A percentile compares a stretch with the other conserved stretches of the same genome.
Evolutionary conservation across 345 rosid species (phyloP).

Genomic region (Hirschfeldia incana): DNA sequence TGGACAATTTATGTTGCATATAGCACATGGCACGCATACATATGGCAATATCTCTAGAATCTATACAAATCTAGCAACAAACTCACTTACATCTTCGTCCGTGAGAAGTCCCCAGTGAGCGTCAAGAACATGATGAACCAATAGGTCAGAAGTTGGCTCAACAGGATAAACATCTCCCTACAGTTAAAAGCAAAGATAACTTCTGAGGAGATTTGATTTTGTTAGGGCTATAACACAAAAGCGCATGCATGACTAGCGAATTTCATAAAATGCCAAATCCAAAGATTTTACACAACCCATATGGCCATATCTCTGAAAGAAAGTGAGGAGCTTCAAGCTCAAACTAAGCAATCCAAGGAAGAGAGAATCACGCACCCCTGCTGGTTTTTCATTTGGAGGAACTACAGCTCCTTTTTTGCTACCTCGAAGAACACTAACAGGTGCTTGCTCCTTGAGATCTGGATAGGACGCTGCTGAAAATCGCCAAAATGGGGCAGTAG

Average conservation of each 20-base stretch:
- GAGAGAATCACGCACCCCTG: constrained; percentile 57
- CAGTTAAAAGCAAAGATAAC: constrained; percentile 21
- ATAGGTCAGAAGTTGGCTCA: constrained; percentile 52
- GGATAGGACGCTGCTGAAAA: constrained; percentile 98
- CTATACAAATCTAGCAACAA: constrained; percentile 1
- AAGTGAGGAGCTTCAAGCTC: not conserved
- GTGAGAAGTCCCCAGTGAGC: constrained; percentile 86
- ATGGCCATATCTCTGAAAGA: constrained; percentile 3
- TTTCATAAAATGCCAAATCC: not conserved
- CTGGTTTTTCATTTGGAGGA: constrained; percentile 45
- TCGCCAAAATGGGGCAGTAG: constrained; percentile 92
- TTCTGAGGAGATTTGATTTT: not conserved
- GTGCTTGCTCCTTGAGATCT: constrained; percentile 60
- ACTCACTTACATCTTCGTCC: constrained; percentile 65
- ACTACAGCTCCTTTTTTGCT: constrained; percentile 43
- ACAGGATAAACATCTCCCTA: constrained; percentile 89
- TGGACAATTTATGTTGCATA: not conserved
- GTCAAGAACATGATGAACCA: constrained; percentile 62
- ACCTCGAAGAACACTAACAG: constrained; percentile 48
- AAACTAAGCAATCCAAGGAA: constrained; percentile 24
- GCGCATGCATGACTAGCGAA: constrained; percentile 3
- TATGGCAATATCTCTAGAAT: constrained; percentile 3
- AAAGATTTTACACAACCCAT: not conserved
- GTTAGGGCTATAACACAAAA: not conserved
- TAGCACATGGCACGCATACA: not conserved